Conservation (phyloP, 2,329 filamentous ascomycete genomes). For the Verticillium zaregamsianum region DNA sequence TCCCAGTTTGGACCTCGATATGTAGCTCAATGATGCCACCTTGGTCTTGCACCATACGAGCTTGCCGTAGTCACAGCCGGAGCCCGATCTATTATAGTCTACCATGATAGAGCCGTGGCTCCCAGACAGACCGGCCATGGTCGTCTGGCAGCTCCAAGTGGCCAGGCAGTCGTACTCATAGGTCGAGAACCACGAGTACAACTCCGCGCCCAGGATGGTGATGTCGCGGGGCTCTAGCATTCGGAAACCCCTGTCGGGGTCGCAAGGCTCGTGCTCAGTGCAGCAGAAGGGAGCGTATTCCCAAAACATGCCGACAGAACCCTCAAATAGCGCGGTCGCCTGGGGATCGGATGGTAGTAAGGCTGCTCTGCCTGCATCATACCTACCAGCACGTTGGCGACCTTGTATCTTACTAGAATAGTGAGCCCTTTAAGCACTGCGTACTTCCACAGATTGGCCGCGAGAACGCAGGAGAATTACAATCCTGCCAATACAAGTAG, state of each 20-base stretch:
- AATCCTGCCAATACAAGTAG: no score
- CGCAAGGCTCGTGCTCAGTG: conserved; percentile 3
- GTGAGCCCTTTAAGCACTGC: no score
- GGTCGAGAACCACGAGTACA: conserved; percentile 20
- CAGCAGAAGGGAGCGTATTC: conserved; percentile 14
- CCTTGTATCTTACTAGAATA: no score
- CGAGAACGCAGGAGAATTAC: no score
- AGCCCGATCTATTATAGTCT: background rate
- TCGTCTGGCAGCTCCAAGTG: conserved; percentile 15
- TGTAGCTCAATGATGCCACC: background rate
- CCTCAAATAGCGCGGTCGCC: background rate
- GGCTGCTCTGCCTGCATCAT: no score
- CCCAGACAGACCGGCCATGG: background rate
- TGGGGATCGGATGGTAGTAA: no score
- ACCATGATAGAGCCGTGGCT: background rate
- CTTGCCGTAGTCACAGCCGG: background rate
- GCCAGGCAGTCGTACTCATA: conserved; percentile 15
- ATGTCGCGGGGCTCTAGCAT: conserved; percentile 13
- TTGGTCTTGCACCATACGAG: background rate
- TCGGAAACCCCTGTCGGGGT: conserved; percentile 17
- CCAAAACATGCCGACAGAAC: conserved; percentile 2
- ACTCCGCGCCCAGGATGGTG: conserved; percentile 17
- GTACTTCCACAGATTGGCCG: no score
- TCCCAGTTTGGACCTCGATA: background rate
- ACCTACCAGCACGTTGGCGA: no score